Evolutionary conservation across 2,329 filamentous ascomycete genomes (phyloP).

Genomic region (Huntiella moniliformis): DNA sequence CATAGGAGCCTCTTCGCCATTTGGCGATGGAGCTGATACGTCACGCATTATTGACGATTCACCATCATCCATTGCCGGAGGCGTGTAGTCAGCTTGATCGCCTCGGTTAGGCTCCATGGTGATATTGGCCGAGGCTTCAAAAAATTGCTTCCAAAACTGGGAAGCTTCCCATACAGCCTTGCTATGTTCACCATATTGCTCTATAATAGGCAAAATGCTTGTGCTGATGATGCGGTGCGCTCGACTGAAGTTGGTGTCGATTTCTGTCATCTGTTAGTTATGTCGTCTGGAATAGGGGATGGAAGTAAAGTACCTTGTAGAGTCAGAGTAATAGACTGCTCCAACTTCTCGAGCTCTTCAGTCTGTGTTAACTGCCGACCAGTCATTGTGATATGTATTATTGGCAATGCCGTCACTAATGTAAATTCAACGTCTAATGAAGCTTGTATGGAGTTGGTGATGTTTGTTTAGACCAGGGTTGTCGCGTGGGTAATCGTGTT

Average conservation of each 20-base stretch:
- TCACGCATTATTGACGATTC: slow-evolving; percentile 38
- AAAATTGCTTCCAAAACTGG: slow-evolving; percentile 99
- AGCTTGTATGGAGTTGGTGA: background rate
- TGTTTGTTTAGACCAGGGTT: background rate
- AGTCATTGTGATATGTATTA: slow-evolving; percentile 23
- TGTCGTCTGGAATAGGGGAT: background rate
- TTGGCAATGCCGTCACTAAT: background rate
- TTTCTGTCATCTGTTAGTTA: slow-evolving; percentile 42
- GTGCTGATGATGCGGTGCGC: slow-evolving; percentile 91
- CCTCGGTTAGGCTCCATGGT: slow-evolving; percentile 91
- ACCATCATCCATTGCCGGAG: slow-evolving; percentile 23
- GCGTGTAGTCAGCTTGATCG: slow-evolving; percentile 42
- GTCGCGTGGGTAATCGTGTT: too few species aligned
- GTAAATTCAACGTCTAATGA: background rate
- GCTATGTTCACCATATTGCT: slow-evolving; percentile 89
- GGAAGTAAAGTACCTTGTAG: slow-evolving; percentile 49
- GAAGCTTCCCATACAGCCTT: slow-evolving; percentile 91
- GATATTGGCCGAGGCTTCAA: slow-evolving; percentile 94
- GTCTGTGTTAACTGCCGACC: slow-evolving; percentile 55
- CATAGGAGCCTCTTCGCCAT: too few species aligned
- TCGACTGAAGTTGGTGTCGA: slow-evolving; percentile 95
- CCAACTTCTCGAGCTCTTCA: slow-evolving; percentile 86
- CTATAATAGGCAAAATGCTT: slow-evolving; percentile 80
- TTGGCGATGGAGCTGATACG: slow-evolving; percentile 20
- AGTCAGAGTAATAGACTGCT: slow-evolving; percentile 91